phyloP scores from a whole-genome alignment of 179 eudicot genomes.

The Carnegiea gigantea region DNA sequence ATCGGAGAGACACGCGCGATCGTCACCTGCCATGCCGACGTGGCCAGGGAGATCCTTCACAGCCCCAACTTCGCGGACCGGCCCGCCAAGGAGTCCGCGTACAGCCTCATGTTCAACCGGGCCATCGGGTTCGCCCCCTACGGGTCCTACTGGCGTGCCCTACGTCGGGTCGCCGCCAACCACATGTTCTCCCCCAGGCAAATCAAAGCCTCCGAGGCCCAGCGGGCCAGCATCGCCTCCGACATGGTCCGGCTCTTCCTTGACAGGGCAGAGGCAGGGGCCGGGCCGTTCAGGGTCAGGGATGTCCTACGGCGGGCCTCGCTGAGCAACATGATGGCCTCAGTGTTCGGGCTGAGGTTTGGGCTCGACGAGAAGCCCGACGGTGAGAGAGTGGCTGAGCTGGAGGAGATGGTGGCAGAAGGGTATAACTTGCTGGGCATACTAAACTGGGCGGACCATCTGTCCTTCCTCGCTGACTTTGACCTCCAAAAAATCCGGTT shows the following conservation, averaged over 20 bases:
- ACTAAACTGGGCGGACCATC: conserved; percentile 80
- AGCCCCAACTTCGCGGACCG: conserved; percentile 60
- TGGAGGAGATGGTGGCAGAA: conserved; percentile 57
- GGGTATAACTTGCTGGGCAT: conserved; percentile 74
- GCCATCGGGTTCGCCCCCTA: conserved; percentile 90
- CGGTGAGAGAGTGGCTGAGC: conserved; percentile 40
- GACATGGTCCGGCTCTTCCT: conserved; percentile 23
- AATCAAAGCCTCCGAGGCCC: conserved; percentile 41
- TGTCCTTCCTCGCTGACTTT: conserved; percentile 52
- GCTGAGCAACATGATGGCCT: conserved; percentile 38
- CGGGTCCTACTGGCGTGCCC: conserved; percentile 68
- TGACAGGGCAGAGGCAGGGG: background rate
- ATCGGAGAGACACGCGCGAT: conserved; percentile 69
- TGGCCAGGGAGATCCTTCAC: conserved; percentile 58
- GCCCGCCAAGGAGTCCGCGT: conserved; percentile 75
- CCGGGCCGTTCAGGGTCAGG: conserved; percentile 21
- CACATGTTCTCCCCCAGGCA: conserved; percentile 76
- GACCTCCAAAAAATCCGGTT: conserved; percentile 65
- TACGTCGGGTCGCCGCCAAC: conserved; percentile 56
- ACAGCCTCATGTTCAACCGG: conserved; percentile 65
- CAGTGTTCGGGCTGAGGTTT: conserved; percentile 65
- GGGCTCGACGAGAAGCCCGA: conserved; percentile 24
- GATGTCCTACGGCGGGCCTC: conserved; percentile 29
- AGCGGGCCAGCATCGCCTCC: conserved; percentile 17
- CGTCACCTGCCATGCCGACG: conserved; percentile 61